These are phyloP conservation scores for Ogataea naganishii DNA, from an alignment of 805 yeast genomes.

Conservation along the genomic window DNA sequence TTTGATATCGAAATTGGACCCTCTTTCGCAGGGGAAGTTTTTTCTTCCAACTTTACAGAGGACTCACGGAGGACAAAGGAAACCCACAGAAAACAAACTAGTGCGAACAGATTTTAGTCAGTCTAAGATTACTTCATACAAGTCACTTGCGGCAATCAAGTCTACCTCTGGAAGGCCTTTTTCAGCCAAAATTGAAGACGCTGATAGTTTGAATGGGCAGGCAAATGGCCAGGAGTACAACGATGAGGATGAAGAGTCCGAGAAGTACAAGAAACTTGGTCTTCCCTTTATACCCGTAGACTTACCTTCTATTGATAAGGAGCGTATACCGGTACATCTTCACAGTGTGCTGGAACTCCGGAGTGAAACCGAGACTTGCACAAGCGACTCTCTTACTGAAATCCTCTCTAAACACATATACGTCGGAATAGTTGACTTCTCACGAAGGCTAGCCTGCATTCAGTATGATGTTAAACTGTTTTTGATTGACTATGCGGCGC, in stretches of 20 bases:
- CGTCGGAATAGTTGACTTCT: slow-evolving; percentile 76
- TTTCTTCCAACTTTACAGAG: not conserved
- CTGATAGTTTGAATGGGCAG: no score
- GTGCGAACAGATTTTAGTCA: slow-evolving; percentile 70
- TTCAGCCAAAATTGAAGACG: no score
- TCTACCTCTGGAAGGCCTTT: no score
- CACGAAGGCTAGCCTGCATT: slow-evolving; percentile 65
- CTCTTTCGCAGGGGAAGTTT: not conserved
- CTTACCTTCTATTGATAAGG: slow-evolving; percentile 6
- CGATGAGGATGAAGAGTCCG: slow-evolving; percentile 1
- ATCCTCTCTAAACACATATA: slow-evolving; percentile 62
- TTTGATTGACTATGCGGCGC: slow-evolving; percentile 71
- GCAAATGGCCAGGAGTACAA: slow-evolving; percentile 2
- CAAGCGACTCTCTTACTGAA: slow-evolving; percentile 50
- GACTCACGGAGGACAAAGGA: slow-evolving; percentile 11
- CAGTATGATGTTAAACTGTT: slow-evolving; percentile 75
- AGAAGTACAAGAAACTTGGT: not conserved
- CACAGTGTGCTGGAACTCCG: slow-evolving; percentile 53
- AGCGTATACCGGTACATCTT: slow-evolving; percentile 36
- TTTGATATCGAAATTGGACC: not conserved
- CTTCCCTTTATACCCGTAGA: no score
- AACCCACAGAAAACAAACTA: slow-evolving; percentile 51
- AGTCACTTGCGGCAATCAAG: no score
- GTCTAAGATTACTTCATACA: slow-evolving; percentile 38
- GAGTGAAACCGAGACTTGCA: slow-evolving; percentile 33